Conservation (phyloP, 345 rosid genomes). For the Camelina sativa region DNA sequence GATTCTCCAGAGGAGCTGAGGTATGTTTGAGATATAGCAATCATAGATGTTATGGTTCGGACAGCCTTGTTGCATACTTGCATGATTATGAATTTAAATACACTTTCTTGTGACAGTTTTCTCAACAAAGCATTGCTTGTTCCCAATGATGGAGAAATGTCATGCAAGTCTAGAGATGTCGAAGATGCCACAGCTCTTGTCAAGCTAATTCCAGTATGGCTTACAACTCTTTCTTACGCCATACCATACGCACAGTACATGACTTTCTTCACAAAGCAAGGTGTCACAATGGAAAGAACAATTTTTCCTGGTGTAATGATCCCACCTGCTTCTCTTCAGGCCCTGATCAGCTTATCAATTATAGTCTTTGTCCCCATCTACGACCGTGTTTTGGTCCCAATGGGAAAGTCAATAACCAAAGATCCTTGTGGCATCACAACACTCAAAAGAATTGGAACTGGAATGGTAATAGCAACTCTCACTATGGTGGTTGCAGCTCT, state of each 20-base stretch:
- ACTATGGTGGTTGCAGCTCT: constrained; percentile 48
- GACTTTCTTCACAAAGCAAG: constrained; percentile 71
- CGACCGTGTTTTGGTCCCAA: constrained; percentile 56
- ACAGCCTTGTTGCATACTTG: not conserved
- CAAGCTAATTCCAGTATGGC: constrained; percentile 59
- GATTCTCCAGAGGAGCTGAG: constrained; percentile 43
- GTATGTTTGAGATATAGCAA: constrained; percentile 40
- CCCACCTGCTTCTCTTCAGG: constrained; percentile 62
- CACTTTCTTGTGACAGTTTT: constrained; percentile 39
- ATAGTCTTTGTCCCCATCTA: constrained; percentile 55
- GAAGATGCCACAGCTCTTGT: constrained; percentile 59
- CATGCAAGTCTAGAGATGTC: constrained; percentile 47
- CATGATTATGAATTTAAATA: not conserved
- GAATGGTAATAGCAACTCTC: constrained; percentile 39
- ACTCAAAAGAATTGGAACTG: constrained; percentile 47
- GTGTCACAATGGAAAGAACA: constrained; percentile 58
- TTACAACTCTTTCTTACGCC: constrained; percentile 52
- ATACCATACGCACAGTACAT: constrained; percentile 52
- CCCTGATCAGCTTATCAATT: constrained; percentile 47
- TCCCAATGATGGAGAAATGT: constrained; percentile 27
- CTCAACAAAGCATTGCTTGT: constrained; percentile 52
- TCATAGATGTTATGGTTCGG: not conserved
- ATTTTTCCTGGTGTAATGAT: constrained; percentile 43
- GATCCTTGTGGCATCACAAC: constrained; percentile 46
- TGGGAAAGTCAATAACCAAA: constrained; percentile 35